These are phyloP conservation scores for Colletotrichum sp. DNA, from an alignment of 2,329 filamentous ascomycete genomes.

Conservation along the genomic window DNA sequence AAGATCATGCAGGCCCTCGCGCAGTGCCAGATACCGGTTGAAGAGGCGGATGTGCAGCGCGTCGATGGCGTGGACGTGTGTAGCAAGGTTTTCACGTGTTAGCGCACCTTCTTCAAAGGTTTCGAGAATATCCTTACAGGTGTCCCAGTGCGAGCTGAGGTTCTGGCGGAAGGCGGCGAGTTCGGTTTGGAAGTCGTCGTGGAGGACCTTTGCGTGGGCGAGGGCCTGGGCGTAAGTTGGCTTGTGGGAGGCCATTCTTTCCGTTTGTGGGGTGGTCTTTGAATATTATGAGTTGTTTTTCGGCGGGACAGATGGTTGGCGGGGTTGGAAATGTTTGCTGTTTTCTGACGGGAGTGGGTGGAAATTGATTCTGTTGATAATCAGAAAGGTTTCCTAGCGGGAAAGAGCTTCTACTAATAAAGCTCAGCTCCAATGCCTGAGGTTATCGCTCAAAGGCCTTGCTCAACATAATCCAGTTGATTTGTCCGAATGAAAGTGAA, in stretches of 20 bases:
- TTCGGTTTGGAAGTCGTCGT: not conserved
- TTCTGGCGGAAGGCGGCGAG: not conserved
- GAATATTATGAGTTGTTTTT: too few relatives aligned
- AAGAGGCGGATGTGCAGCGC: not conserved
- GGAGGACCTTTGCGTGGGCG: not conserved
- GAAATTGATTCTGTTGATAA: too few relatives aligned
- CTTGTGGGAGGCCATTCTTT: not conserved
- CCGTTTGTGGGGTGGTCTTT: too few relatives aligned
- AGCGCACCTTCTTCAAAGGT: not conserved
- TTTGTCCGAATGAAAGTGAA: too few relatives aligned
- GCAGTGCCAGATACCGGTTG: not conserved
- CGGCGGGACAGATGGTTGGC: too few relatives aligned
- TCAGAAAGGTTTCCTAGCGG: too few relatives aligned
- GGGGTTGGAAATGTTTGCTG: too few relatives aligned
- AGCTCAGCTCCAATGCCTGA: fast-evolving
- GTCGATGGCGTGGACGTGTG: not conserved
- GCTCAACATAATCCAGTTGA: too few relatives aligned
- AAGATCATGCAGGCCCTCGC: not conserved
- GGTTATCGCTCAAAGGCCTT: too few relatives aligned
- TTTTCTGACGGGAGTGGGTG: too few relatives aligned
- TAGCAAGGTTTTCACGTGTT: not conserved
- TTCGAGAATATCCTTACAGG: not conserved
- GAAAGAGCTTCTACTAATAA: too few relatives aligned
- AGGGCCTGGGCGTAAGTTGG: not conserved
- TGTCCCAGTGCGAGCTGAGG: not conserved